Conservation (phyloP, 345 rosid species). For the Jatropha curcas region DNA sequence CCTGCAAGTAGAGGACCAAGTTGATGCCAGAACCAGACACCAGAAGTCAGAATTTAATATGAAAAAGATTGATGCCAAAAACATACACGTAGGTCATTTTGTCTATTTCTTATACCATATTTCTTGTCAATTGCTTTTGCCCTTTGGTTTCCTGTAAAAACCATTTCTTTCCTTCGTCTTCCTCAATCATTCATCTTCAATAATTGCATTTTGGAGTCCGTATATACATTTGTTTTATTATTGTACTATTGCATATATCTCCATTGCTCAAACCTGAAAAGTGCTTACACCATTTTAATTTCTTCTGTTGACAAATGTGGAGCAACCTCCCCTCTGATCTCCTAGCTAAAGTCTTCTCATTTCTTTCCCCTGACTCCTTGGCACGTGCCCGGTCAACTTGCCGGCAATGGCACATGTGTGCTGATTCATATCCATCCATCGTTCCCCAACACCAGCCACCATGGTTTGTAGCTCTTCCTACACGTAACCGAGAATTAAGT, state of each 20-base stretch:
- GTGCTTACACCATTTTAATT: not conserved
- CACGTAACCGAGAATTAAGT: conserved; percentile 27
- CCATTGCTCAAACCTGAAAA: not conserved
- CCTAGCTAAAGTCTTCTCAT: conserved; percentile 45
- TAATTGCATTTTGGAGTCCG: conserved; percentile 15
- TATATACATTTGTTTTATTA: not conserved
- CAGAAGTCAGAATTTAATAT: not conserved
- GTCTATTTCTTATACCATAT: not conserved
- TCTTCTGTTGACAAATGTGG: conserved; percentile 41
- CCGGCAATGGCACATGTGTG: conserved; percentile 43
- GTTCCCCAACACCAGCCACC: conserved; percentile 21
- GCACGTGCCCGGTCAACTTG: conserved; percentile 48
- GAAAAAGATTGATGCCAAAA: not conserved
- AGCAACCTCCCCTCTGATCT: conserved; percentile 47
- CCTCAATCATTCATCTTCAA: conserved; percentile 26
- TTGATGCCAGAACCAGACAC: not conserved
- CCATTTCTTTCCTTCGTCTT: conserved; percentile 20
- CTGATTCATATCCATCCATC: conserved; percentile 19
- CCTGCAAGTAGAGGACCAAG: not conserved
- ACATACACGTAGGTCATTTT: not conserved
- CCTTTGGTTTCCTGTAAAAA: conserved; percentile 30
- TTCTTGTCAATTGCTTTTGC: not conserved
- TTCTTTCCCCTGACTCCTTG: conserved; percentile 48
- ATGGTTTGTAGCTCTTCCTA: conserved; percentile 57
- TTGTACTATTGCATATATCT: not conserved